These are phyloP conservation scores for Neoscytalidium dimidiatum DNA, from an alignment of 2,329 filamentous ascomycete genomes.

Conservation along the genomic window DNA sequence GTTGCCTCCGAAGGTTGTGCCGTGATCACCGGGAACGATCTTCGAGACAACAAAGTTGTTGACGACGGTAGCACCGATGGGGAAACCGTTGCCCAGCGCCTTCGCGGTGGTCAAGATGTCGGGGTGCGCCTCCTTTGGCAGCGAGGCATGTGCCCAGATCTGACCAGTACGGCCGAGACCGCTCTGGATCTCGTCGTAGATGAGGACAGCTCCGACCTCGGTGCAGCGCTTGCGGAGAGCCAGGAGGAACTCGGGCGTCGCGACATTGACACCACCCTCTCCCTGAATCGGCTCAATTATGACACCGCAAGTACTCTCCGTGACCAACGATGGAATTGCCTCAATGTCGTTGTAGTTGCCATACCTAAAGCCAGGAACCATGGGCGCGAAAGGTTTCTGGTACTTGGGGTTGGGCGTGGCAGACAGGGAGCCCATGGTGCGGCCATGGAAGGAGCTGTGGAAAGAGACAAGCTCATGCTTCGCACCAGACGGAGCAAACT, in stretches of 20 bases:
- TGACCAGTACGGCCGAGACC: constrained; percentile 83
- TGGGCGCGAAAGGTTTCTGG: constrained; percentile 89
- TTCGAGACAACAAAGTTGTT: constrained; percentile 68
- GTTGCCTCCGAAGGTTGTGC: constrained; percentile 93
- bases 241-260: constrained; percentile 77
- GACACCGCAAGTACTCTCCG: constrained; percentile 84
- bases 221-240: constrained; percentile 83
- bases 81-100: constrained; percentile 94
- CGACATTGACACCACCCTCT: constrained; percentile 88
- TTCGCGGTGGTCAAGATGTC: constrained; percentile 95
- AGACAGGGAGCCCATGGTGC: constrained; percentile 93
- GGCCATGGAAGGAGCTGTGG: constrained; percentile 88
- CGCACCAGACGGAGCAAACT: constrained; percentile 66
- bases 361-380: constrained; percentile 91
- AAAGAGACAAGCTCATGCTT: constrained; percentile 92
- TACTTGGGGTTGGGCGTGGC: constrained; percentile 98
- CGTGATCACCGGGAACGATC: constrained; percentile 78
- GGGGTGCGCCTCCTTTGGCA: constrained; percentile 80
- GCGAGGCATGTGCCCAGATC: constrained; percentile 82
- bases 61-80: constrained; percentile 80
- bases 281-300: constrained; percentile 97
- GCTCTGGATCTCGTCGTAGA: constrained; percentile 98
- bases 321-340: constrained; percentile 72
- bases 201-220: constrained; percentile 82
- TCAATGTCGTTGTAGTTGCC: constrained; percentile 82